Evolutionary conservation across 2,329 filamentous ascomycete species (phyloP).

Genomic region (Hymenoscyphus linearis): DNA sequence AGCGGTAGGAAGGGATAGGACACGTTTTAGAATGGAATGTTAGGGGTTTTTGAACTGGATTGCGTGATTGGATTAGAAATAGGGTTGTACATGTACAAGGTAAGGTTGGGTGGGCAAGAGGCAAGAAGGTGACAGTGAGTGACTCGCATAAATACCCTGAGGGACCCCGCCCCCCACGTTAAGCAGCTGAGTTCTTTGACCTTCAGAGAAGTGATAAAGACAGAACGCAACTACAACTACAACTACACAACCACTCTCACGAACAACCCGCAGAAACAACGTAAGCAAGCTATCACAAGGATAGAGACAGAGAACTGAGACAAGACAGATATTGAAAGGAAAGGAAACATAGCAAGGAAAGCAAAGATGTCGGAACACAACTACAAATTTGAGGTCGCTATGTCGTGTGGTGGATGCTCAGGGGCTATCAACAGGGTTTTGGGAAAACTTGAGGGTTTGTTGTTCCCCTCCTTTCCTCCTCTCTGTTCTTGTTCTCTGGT

Average conservation of each 20-base stretch:
- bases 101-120: too few species aligned
- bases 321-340: not conserved
- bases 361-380: slow-evolving; percentile 58
- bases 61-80: not conserved
- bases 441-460: slow-evolving; percentile 80
- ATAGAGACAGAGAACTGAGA: too few species aligned
- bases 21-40: not conserved
- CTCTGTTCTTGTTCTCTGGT: not conserved
- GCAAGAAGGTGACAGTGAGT: too few species aligned
- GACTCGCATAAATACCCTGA: too few species aligned
- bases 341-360: slow-evolving; percentile 25
- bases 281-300: not conserved
- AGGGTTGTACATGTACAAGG: too few species aligned
- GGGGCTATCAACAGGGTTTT: slow-evolving; percentile 88
- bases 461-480: slow-evolving; percentile 4
- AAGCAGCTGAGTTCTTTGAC: too few species aligned
- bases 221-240: too few species aligned
- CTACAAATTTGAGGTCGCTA: slow-evolving; percentile 92
- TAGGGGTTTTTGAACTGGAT: not conserved
- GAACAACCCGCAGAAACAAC: too few species aligned
- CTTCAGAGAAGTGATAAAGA: too few species aligned
- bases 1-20: not conserved
- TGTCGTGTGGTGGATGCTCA: slow-evolving; percentile 95
- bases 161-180: too few species aligned
- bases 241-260: too few species aligned